Base-by-base conservation (phyloP, 2,329 filamentous ascomycete genomes). In the Phoma sp. region DNA sequence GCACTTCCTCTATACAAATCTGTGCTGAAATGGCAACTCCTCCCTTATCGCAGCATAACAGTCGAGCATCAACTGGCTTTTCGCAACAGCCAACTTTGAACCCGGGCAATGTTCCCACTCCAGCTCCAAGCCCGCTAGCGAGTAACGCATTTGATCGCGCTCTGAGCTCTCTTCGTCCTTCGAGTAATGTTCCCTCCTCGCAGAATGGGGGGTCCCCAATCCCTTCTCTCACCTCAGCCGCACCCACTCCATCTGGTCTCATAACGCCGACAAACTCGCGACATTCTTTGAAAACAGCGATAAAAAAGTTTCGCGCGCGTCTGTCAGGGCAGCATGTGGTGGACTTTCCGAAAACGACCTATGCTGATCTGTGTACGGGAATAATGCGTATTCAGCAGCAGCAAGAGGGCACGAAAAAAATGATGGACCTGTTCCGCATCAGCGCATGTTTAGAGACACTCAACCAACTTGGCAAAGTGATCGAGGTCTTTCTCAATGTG, bases 401-500 rank as follows among this genome's bases (percentile, higher is more conserved):
- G 8, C 40, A 42, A 40, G 51, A 67, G 9, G 52, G 41, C 2
- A 36, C 41, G 2, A 59, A 58, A 14, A 55, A 42, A 1, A 54
- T 64, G 55, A 58, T 52, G 42, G 60, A 65, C 14, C 23, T 69
- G 7, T 35, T 39, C 14, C 65, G 64, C 4, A 60, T 65, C 11
- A 55, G 33, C 41, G 61, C n/a, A 42, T 70, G 44, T 36, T 51
- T 69, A 4, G 66, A 75, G 49, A 69, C 71, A 0, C 74, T 78
- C 71, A 47, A 74, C 2, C 70, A 77, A 35, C 76, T 73, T 40
- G 69, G 69, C 1, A 70, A 75, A 38, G 60, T 74, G 1, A 59
- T 75, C 7, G 72, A 76, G 30, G 61, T 74, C 1, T 77, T 75
- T 49, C 22, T 72, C 10, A 76, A 77, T 29, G 59, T 60, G 1